These are phyloP conservation scores for Venturia nashicola DNA, from an alignment of 2,329 filamentous ascomycete species.

Conservation along the genomic window DNA sequence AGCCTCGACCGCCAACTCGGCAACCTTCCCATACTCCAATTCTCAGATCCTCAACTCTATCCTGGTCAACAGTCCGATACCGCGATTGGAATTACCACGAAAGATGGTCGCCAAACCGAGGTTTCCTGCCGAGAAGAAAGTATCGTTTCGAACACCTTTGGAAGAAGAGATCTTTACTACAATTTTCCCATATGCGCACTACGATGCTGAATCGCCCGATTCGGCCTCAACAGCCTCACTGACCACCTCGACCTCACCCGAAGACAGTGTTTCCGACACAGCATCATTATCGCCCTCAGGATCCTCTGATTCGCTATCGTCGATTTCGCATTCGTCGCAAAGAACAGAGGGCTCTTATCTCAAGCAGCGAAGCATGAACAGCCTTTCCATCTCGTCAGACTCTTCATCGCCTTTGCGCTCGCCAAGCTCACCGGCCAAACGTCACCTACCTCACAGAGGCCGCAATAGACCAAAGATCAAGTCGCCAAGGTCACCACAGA, in stretches of 20 bases:
- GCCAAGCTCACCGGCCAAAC: slow-evolving; percentile 11
- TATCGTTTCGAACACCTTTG: slow-evolving; percentile 42
- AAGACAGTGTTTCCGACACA: background rate
- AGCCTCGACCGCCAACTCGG: slow-evolving; percentile 26
- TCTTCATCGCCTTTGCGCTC: slow-evolving; percentile 14
- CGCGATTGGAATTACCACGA: slow-evolving; percentile 21
- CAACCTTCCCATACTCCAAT: slow-evolving; percentile 33
- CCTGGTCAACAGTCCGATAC: slow-evolving; percentile 31
- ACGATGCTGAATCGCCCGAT: slow-evolving; percentile 38
- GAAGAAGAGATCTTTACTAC: slow-evolving; percentile 48
- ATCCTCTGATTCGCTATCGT: slow-evolving; percentile 15
- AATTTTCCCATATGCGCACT: slow-evolving; percentile 42
- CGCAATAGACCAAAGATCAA: background rate
- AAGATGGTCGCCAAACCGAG: slow-evolving; percentile 13
- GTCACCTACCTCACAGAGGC: slow-evolving; percentile 4
- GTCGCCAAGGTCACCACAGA: slow-evolving; percentile 14
- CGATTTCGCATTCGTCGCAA: background rate
- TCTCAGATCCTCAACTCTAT: slow-evolving; percentile 33
- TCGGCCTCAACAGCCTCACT: slow-evolving; percentile 21
- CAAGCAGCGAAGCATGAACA: background rate
- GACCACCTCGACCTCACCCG: slow-evolving; percentile 15
- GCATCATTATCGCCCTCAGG: background rate
- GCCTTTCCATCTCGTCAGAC: slow-evolving; percentile 13
- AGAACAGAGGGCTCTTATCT: background rate
- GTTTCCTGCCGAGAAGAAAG: slow-evolving; percentile 45